Base-by-base conservation (phyloP, 106 monocot genomes). In the Ottelia alismoides region DNA sequence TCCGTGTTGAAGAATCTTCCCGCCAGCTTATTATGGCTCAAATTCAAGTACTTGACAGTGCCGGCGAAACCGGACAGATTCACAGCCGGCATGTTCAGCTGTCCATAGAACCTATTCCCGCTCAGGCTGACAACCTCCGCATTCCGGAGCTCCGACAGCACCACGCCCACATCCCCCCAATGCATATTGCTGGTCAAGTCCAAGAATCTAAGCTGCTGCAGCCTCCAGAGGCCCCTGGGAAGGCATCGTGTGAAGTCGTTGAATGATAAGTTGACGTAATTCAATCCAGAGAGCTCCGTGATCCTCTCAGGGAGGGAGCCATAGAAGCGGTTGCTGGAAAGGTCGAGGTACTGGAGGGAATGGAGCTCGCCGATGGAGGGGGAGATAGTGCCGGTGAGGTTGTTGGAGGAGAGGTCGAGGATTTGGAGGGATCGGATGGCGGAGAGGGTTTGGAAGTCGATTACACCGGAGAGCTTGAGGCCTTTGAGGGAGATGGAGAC, bases 301-400 rank as follows among this genome's bases (percentile, higher is more conserved):
- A 92, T 64, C 54, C 72, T 66, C n/a, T 30, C 65, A 1, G 92
- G 92, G 20, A 92, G 44, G 1, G 78, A 76, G 18, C 92, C 92
- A 47, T 79, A 86, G 69, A 92, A 92, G 12, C 20, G 70, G 66
- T 92, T 92, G 22, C 67, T 47, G 23, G 87, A 87, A 20, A 92
- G 72, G 57, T 92, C 87, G 27, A 92, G 58, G 40, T 31, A 43
- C 31, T 50, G 65, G 14, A 87, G 86, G 0, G 86, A 69, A 20
- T 64, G 11, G 32, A 92, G 59, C 20, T 47, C 57, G 31, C 82
- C 82, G n/a, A 92, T 51, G 50, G 60, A 54, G 1, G 92, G 92
- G 27, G 72, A 73, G 14, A 92, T 61, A 55, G 86, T 66, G 26
- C 86, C 92, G 45, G 82, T 79, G 71, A 92, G 57, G 35, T 56